Evolutionary conservation across 805 yeast genomes (phyloP).

Genomic region (Barnettozyma siamensis): DNA sequence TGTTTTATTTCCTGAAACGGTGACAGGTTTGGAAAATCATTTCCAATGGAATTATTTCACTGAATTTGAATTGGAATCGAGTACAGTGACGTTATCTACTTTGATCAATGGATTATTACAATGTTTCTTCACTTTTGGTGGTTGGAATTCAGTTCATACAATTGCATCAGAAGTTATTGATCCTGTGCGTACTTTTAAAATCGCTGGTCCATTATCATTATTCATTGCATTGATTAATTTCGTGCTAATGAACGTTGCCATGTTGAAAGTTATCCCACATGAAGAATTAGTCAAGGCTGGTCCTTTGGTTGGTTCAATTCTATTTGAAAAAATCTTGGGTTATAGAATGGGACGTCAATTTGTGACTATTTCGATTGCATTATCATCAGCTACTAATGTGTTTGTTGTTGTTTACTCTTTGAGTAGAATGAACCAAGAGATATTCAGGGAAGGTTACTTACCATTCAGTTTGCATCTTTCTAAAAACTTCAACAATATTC

Average conservation of each 20-base stretch:
- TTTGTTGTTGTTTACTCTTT: conserved; percentile 55
- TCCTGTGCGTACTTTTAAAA: conserved; percentile 49
- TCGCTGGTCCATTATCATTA: conserved; percentile 56
- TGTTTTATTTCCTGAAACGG: conserved; percentile 36
- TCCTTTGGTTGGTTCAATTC: conserved; percentile 51
- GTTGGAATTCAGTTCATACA: conserved; percentile 60
- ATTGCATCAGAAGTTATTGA: conserved; percentile 57
- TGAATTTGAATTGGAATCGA: conserved; percentile 23
- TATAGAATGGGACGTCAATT: conserved; percentile 45
- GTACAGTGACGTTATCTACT: conserved; percentile 35
- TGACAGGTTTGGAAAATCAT: conserved; percentile 39
- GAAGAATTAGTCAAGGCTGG: conserved; percentile 51
- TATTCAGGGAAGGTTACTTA: conserved; percentile 55
- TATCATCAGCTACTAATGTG: conserved; percentile 59
- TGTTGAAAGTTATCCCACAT: conserved; percentile 46
- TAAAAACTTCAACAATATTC: conserved; percentile 52
- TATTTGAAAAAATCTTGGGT: conserved; percentile 54
- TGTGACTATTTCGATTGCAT: conserved; percentile 50
- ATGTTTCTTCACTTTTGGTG: conserved; percentile 54
- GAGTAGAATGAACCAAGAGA: conserved; percentile 60
- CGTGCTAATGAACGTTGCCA: conserved; percentile 48
- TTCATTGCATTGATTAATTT: conserved; percentile 43
- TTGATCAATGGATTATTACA: conserved; percentile 51
- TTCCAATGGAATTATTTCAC: conserved; percentile 26
- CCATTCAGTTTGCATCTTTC: conserved; percentile 50